Evolutionary conservation across 2,329 filamentous ascomycete species (phyloP), one percentile per base, ranked within the genome.

Genomic region (Sphaerostilbella broomeana): DNA sequence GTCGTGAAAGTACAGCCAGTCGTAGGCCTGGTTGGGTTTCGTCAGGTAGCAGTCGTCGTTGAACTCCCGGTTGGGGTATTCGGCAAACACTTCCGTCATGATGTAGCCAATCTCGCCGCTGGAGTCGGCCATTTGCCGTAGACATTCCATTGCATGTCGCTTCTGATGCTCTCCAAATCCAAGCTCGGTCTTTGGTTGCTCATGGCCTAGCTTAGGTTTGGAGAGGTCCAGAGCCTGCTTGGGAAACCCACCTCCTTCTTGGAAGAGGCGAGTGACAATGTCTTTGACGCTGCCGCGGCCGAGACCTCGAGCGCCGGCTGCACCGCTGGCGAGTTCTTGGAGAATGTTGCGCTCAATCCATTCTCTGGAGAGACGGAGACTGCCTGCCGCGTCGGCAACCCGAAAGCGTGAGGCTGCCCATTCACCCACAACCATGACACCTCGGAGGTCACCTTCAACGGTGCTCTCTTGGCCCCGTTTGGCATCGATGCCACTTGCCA

Each of bases 1-100:
- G 53, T 97, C 92, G 61, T 95, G 86, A 62, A 98, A 97, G 59
- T 94, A 73, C 40, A 98, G 75, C 92, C 92, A 98, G 55, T 95
- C 90, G 60, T 95, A 94, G 1, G 86, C 86, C 58, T 75, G 68
- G 49, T 83, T 80, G 0, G 94, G 94, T 57, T 98, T 98, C 22
- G 81, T 85, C 21, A 98, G 78, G 50, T 86, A 83, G 1, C 81
- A 84, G 60, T 98, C 92, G 58, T 98, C 92, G 64, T 95, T 94
- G 62, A 84, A 98, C 15, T 88, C 81, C 51, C 88, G 85, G 28
- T 78, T 79, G 0, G 90, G 88, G 59, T 95, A 98, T 49, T 84
- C 76, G 16, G 84, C 72, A 55, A 95, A 95, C 51, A 94, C 82
- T 46, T 97, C 85, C 13, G 79, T 81, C 55, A 90, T 71, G 52